These are phyloP conservation scores for Wickerhamiella nectarea DNA, from an alignment of 805 yeast species.

Conservation along the genomic window DNA sequence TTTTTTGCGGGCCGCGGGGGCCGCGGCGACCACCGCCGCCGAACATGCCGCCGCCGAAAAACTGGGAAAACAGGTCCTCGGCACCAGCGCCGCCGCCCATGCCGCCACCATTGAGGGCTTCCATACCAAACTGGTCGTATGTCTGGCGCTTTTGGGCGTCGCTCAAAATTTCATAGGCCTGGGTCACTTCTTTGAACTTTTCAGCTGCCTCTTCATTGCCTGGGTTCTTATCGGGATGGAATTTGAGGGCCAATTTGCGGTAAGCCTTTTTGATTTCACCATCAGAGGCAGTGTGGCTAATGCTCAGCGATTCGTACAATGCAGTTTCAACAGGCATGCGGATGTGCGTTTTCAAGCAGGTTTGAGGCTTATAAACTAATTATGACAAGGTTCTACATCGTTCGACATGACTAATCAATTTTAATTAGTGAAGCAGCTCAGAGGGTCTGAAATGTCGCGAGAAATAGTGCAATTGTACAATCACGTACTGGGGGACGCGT, in stretches of 20 bases:
- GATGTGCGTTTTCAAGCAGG: background rate
- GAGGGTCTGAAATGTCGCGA: too few species aligned
- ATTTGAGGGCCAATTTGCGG: slow-evolving; percentile 55
- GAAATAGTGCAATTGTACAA: too few species aligned
- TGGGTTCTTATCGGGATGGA: slow-evolving; percentile 78
- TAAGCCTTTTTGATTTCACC: slow-evolving; percentile 65
- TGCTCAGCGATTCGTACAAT: slow-evolving; percentile 48
- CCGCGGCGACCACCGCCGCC: slow-evolving; percentile 37
- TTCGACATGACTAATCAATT: background rate
- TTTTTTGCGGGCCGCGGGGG: slow-evolving; percentile 73
- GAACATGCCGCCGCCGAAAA: slow-evolving; percentile 43
- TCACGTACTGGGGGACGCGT: too few species aligned
- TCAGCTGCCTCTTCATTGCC: slow-evolving; percentile 71
- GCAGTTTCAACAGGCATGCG: slow-evolving; percentile 57
- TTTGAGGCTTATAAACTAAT: background rate
- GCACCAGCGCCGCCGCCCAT: slow-evolving; percentile 55
- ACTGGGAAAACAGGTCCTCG: slow-evolving; percentile 65
- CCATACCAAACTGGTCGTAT: slow-evolving; percentile 83
- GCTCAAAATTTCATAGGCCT: slow-evolving; percentile 77
- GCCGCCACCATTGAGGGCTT: slow-evolving; percentile 75
- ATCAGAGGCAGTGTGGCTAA: slow-evolving; percentile 38
- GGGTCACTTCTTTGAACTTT: slow-evolving; percentile 82
- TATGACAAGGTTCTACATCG: background rate
- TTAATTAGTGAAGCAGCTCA: too few species aligned
- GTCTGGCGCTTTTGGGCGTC: slow-evolving; percentile 79